Evolutionary conservation across 345 rosid genomes (phyloP).

Genomic region (Bruguiera parviflora): DNA sequence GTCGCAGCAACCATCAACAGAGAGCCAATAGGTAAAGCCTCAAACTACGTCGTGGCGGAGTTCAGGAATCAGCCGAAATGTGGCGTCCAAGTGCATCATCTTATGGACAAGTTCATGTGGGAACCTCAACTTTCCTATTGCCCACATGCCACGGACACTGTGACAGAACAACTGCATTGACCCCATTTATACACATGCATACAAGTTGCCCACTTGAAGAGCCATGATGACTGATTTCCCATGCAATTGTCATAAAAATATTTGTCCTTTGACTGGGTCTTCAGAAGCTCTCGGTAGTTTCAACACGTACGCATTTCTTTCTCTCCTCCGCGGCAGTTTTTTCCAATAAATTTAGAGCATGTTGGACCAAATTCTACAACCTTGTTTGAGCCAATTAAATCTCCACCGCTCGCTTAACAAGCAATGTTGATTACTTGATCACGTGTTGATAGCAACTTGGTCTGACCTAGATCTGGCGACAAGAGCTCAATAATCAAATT

Average conservation of each 20-base stretch:
- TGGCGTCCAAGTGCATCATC: neutral
- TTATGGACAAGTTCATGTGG: neutral
- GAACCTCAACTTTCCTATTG: neutral
- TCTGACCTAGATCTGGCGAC: neutral
- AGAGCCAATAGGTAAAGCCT: neutral
- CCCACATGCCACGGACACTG: neutral
- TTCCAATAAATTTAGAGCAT: no score
- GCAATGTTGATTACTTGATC: neutral
- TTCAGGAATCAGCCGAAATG: neutral
- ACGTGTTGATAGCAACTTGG: neutral
- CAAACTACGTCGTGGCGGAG: neutral
- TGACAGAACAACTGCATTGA: neutral
- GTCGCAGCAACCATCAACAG: neutral
- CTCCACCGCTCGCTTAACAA: neutral
- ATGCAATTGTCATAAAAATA: no score
- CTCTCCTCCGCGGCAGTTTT: no score
- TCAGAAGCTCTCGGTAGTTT: no score
- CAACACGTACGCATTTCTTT: no score
- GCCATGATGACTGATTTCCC: neutral
- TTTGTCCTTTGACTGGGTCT: no score
- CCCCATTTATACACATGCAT: neutral
- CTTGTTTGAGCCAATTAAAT: neutral
- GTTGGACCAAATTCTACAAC: neutral
- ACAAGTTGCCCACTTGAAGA: neutral
- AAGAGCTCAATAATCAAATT: conserved; percentile 12